Evolutionary conservation across 805 yeast genomes (phyloP).

Genomic region (Lipomyces japonicus): DNA sequence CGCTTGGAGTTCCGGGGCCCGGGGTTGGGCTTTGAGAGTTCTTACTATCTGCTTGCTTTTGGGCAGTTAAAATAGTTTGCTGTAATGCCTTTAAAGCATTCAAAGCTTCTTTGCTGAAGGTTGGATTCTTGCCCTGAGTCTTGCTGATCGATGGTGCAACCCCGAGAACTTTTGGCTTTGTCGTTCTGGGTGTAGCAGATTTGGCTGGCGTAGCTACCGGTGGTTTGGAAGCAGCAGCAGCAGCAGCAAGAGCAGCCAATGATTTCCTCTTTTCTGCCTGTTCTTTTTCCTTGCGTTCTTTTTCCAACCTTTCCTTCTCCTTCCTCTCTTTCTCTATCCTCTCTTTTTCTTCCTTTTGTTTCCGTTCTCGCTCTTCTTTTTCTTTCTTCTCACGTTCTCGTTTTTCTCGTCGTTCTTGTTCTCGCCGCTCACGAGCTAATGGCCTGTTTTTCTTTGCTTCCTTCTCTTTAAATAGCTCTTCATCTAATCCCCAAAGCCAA

Average conservation of each 20-base stretch:
- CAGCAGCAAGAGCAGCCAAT: constrained; percentile 20
- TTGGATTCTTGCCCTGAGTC: constrained; percentile 14
- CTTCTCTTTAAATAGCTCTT: constrained; percentile 73
- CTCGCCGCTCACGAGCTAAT: constrained; percentile 55
- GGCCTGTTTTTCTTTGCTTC: constrained; percentile 64
- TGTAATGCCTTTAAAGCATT: constrained; percentile 78
- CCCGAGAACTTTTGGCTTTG: constrained; percentile 13
- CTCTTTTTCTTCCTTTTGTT: constrained; percentile 36
- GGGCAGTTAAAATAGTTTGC: constrained; percentile 67
- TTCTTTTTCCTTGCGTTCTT: constrained; percentile 26
- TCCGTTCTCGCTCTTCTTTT: constrained; percentile 39
- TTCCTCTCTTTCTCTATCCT: constrained; percentile 30
- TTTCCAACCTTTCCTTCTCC: constrained; percentile 19
- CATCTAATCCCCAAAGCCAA: constrained; percentile 93
- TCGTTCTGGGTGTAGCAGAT: constrained; percentile 1
- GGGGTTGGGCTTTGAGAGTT: constrained; percentile 2
- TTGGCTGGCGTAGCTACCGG: constrained; percentile 5
- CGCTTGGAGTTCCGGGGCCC: too few relatives aligned
- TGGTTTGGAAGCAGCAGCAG: constrained; percentile 19
- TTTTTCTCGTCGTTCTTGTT: constrained; percentile 49
- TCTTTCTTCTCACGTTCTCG: constrained; percentile 33
- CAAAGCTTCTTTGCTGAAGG: constrained; percentile 50
- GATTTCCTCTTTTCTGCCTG: constrained; percentile 29
- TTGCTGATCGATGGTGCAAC: constrained; percentile 19
- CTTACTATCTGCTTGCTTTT: constrained; percentile 56